phyloP scores from a whole-genome alignment of 2,329 filamentous ascomycete species.

The Monilinia polystroma region DNA sequence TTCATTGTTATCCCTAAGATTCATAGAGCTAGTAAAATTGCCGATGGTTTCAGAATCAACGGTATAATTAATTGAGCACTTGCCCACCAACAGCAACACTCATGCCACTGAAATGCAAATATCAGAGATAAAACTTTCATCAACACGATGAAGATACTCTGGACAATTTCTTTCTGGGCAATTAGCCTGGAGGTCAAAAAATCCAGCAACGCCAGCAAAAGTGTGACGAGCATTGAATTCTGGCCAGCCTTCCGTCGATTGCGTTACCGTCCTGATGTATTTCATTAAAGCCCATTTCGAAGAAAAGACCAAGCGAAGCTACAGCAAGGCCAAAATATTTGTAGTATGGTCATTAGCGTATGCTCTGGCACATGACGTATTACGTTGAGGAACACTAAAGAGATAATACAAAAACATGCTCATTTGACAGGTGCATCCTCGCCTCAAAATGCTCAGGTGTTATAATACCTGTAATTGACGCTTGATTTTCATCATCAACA shows the following conservation, averaged over 20 bases:
- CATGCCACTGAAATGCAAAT: constrained; percentile 65
- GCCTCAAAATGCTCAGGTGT: constrained; percentile 26
- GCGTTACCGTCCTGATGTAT: constrained; percentile 25
- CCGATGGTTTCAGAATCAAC: constrained; percentile 55
- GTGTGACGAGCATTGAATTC: constrained; percentile 61
- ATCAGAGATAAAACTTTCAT: constrained; percentile 64
- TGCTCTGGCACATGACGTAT: neutral
- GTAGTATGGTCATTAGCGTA: neutral
- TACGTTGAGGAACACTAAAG: neutral
- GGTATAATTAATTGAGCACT: constrained; percentile 60
- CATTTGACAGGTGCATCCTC: constrained; percentile 27
- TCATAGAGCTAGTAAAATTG: constrained; percentile 60
- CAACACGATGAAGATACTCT: constrained; percentile 62
- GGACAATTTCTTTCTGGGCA: constrained; percentile 60
- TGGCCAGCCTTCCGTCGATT: constrained; percentile 58
- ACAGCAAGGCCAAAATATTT: constrained; percentile 27
- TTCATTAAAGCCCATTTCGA: constrained; percentile 29
- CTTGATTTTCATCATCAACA: constrained; percentile 18
- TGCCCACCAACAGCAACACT: constrained; percentile 53
- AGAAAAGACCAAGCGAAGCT: constrained; percentile 27
- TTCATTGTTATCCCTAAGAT: constrained; percentile 19
- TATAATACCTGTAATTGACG: constrained; percentile 16
- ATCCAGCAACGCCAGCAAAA: constrained; percentile 67
- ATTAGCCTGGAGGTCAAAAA: constrained; percentile 58
- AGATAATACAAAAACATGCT: constrained; percentile 22